Evolutionary conservation across 768 basidiomycete genomes (phyloP), one percentile per base, ranked within the genome.

Genomic region (Lactifluus subvellereus): DNA sequence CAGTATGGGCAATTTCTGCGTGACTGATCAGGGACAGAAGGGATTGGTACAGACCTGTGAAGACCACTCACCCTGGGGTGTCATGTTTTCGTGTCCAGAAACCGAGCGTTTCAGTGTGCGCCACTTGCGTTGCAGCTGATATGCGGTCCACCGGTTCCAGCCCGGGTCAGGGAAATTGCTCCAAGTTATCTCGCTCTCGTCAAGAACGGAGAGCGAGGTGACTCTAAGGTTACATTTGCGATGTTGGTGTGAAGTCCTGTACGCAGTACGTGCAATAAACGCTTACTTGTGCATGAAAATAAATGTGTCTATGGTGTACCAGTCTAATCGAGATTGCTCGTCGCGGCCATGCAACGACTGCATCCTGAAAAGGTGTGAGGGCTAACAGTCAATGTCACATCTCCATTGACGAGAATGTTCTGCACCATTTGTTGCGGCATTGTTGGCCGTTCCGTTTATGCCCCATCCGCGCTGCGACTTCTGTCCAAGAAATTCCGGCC

Each of bases 201-300:
- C 59, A 6, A 30, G 22, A 38, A 53, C 52, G 7, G 59, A 54
- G 30, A 60, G 52, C 32, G 59, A 60, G 18, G 59, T 47, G 50
- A 60, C 20, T 38, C 59, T 60, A 20, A 16, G 27, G 54, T 22
- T 32, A 6, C 8, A 27, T 48, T 27, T 8, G 22, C 22, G 8
- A n/a, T 43, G 16, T 16, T 18, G 18, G 16, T 18, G 45, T 45
- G 2, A 20, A 13, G 10, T 27, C 47, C 47, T 13, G 47, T 27
- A 10, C 10, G 4, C 47, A 10, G 20, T 3, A 47, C 45, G n/a
- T 20, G 20, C n/a, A 47, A 20, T 22, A 48, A 47, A 30, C 18
- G 9, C 60, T 40, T 61, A 61, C 52, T 61, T 54, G 47, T 54
- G 60, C 60, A 61, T 61, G n/a, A 55, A 61, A 45, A 61, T 49